These are phyloP conservation scores for Eimeria tenella DNA, from an alignment of 169 alveolate genomes.

Conservation along the genomic window DNA sequence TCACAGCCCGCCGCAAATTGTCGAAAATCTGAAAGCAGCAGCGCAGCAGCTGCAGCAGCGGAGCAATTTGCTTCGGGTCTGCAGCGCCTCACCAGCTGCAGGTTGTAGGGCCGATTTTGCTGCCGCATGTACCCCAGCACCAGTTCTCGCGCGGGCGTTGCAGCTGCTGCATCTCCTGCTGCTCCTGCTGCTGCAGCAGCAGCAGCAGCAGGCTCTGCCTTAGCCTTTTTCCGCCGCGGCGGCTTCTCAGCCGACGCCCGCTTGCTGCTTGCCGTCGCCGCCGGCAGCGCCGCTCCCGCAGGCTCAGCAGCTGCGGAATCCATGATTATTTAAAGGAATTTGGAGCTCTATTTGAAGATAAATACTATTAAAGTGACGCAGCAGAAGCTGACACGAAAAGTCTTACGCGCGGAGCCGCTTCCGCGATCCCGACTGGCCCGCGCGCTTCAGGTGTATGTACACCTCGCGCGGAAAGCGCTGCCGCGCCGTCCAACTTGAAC, in stretches of 20 bases:
- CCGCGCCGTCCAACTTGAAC: too few relatives aligned
- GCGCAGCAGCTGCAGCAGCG: not conserved
- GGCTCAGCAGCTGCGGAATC: too few relatives aligned
- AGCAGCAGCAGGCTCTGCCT: not conserved
- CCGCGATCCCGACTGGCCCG: too few relatives aligned
- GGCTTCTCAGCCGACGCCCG: constrained; percentile 33
- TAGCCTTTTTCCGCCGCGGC: constrained; percentile 47
- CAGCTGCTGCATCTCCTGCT: not conserved
- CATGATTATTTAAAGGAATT: too few relatives aligned
- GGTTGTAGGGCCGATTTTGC: constrained; percentile 77
- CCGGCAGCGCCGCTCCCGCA: not conserved
- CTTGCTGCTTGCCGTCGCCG: constrained; percentile 12
- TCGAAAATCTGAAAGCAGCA: constrained; percentile 62
- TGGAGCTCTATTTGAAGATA: too few relatives aligned
- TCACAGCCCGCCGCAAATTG: constrained; percentile 22
- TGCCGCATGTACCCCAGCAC: constrained; percentile 62
- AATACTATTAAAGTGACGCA: too few relatives aligned
- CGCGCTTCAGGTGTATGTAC: too few relatives aligned
- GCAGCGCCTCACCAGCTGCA: constrained; percentile 65
- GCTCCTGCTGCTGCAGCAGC: not conserved
- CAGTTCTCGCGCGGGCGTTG: constrained; percentile 7
- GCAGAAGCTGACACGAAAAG: too few relatives aligned
- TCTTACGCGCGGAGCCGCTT: too few relatives aligned
- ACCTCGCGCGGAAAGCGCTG: too few relatives aligned
- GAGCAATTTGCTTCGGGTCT: not conserved